phyloP scores from a whole-genome alignment of 2,329 filamentous ascomycete species.

The Diaporthe ilicicola region DNA sequence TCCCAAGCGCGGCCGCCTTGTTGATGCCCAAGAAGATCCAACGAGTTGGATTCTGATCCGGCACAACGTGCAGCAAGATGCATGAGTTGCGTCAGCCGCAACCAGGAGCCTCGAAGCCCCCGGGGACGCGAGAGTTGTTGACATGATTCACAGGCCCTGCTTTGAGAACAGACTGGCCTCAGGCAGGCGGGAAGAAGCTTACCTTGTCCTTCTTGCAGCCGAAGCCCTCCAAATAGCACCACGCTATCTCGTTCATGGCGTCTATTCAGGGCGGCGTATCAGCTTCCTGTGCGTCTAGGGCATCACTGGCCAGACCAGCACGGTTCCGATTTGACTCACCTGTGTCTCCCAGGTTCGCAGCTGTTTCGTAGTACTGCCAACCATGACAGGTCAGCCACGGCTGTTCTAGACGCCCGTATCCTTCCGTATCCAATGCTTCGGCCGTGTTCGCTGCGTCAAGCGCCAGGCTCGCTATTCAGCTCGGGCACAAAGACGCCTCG shows the following conservation, averaged over 20 bases:
- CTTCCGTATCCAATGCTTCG: neutral
- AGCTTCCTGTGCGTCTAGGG: conserved; percentile 37
- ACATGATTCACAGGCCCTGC: neutral
- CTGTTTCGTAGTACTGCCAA: conserved; percentile 91
- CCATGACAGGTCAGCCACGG: conserved; percentile 23
- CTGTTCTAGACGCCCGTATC: neutral
- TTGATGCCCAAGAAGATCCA: conserved; percentile 50
- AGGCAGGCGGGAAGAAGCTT: conserved; percentile 46
- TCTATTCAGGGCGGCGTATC: conserved; percentile 60
- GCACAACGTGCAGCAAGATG: neutral
- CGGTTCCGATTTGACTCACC: conserved; percentile 53
- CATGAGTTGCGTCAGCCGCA: neutral
- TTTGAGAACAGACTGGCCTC: neutral
- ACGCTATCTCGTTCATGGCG: conserved; percentile 95
- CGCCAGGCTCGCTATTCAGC: neutral
- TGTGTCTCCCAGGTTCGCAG: conserved; percentile 93
- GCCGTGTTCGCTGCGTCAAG: neutral
- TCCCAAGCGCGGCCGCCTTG: conserved; percentile 38
- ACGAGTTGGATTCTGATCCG: neutral
- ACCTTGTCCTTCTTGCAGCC: conserved; percentile 99
- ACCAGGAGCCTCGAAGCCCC: conserved; percentile 24
- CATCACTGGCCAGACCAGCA: neutral
- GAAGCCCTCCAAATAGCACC: conserved; percentile 97
- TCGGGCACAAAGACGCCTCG: neutral
- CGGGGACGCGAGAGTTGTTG: neutral